phyloP scores from a whole-genome alignment of 495 filamentous ascomycete genomes.

The Oidiodendron maius region DNA sequence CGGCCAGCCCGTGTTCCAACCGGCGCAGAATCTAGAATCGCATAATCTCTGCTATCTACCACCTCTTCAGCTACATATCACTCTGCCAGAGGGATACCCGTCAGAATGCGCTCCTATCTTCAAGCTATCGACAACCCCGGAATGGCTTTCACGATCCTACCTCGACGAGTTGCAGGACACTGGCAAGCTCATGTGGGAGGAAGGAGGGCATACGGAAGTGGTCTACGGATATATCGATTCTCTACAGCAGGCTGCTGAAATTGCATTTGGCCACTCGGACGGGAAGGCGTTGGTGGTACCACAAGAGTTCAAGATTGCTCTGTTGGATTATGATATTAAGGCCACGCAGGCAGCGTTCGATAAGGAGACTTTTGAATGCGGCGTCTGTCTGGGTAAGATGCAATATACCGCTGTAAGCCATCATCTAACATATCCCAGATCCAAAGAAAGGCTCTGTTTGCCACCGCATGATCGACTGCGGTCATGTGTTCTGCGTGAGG shows the following conservation, averaged over 20 bases:
- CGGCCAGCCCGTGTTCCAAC: not conserved
- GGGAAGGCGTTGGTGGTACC: constrained; percentile 47
- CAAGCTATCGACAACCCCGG: constrained; percentile 54
- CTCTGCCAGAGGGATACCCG: constrained; percentile 74
- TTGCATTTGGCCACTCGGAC: constrained; percentile 65
- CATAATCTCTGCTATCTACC: constrained; percentile 72
- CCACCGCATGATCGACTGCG: constrained; percentile 71
- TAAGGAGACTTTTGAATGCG: constrained; percentile 81
- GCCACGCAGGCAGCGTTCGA: constrained; percentile 71
- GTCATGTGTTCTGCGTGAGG: constrained; percentile 81
- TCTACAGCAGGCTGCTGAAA: constrained; percentile 73
- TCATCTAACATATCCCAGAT: constrained; percentile 35
- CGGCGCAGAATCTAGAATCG: constrained; percentile 35
- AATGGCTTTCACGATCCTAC: constrained; percentile 62
- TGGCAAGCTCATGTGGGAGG: constrained; percentile 68
- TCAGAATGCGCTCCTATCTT: constrained; percentile 57
- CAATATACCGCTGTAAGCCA: not conserved
- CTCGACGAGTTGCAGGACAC: constrained; percentile 56
- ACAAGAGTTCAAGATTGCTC: constrained; percentile 56
- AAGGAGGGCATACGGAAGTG: constrained; percentile 68
- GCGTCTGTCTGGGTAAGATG: constrained; percentile 60
- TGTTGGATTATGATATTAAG: constrained; percentile 76
- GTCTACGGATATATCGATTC: constrained; percentile 84
- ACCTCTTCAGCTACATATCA: constrained; percentile 60
- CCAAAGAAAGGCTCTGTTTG: constrained; percentile 85